Evolutionary conservation across 805 yeast species (phyloP), one percentile per base, ranked within the genome.

Genomic region (Starmerella geochares): DNA sequence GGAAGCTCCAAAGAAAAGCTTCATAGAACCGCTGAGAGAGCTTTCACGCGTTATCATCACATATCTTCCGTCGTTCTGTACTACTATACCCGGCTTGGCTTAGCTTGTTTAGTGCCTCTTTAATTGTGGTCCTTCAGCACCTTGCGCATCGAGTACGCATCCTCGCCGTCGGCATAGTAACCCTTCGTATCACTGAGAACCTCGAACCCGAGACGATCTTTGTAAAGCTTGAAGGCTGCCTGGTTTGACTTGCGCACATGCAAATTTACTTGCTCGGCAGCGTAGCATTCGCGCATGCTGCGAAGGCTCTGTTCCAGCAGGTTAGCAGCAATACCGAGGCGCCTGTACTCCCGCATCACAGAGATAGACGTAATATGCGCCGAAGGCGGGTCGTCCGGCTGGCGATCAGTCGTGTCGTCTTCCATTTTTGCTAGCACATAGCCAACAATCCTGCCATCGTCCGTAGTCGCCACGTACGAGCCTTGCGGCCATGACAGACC

Each of bases 151-250:
- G 92, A 83, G 65, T 88, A 90, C 14, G 98, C 98, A 67, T 92
- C 96, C 67, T 92, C 98, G 28, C 94, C 95, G 67, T 92, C 96
- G 47, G 88, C 96, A 61, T 92, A 92, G 66, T 92, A 92, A n/a
- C 83, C 76, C 56, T 78, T 81, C 60, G 87, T 96, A 51, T 92
- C 79, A 37, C 81, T 77, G 50, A 83, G 72, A 38, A 86, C 92
- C 64, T 83, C 88, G 64, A 92, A 92, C 53, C 76, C 70, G 54
- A 92, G 73, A 2, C 96, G 83, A 62, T 86, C 94, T 62, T 82
- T 75, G 69, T 92, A 92, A 55, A 92, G 73, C 67, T 87, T 95
- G 59, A 88, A 73, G 3, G 98, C 98, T 9, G 97, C 97, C 60
- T 86, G 70, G 68, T 92, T 92, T 36, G 94, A 82, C 67, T 86